phyloP scores from a whole-genome alignment of 1,284 basidiomycete species.

The Pisolithus thermaeus region DNA sequence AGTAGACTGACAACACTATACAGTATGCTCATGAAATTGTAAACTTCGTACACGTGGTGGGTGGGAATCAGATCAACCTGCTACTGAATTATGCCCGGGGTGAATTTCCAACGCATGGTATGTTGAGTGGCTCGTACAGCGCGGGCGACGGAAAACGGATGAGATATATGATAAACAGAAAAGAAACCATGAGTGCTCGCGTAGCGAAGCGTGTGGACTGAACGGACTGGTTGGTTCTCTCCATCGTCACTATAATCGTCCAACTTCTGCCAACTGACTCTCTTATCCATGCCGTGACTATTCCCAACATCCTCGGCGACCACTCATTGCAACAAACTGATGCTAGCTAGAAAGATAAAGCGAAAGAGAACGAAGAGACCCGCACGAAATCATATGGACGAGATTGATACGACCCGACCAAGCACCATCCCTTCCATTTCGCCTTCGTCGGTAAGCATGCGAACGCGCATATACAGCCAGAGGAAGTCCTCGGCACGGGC shows the following conservation, averaged over 20 bases:
- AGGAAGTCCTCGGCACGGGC: constrained; percentile 76
- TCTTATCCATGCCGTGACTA: neutral
- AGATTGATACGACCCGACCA: neutral
- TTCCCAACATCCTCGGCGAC: neutral
- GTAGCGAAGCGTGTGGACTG: constrained; percentile 7
- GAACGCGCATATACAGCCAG: constrained; percentile 24
- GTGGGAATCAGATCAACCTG: no score
- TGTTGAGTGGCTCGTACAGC: neutral
- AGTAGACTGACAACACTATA: no score
- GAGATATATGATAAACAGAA: constrained; percentile 1
- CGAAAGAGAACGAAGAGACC: neutral
- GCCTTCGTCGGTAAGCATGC: no score
- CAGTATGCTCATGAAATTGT: no score
- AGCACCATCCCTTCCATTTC: neutral
- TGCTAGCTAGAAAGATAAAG: neutral
- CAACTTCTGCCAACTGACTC: neutral
- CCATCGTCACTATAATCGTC: constrained; percentile 1
- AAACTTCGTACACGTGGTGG: no score
- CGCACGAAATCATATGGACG: neutral
- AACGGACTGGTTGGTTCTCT: constrained; percentile 12
- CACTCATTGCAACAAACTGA: neutral
- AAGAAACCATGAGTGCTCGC: neutral
- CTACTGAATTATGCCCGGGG: no score
- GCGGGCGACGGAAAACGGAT: neutral
- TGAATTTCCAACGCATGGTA: neutral